phyloP scores from a whole-genome alignment of 192 early-diverging fungal genomes.

The Linnemannia zychae region DNA sequence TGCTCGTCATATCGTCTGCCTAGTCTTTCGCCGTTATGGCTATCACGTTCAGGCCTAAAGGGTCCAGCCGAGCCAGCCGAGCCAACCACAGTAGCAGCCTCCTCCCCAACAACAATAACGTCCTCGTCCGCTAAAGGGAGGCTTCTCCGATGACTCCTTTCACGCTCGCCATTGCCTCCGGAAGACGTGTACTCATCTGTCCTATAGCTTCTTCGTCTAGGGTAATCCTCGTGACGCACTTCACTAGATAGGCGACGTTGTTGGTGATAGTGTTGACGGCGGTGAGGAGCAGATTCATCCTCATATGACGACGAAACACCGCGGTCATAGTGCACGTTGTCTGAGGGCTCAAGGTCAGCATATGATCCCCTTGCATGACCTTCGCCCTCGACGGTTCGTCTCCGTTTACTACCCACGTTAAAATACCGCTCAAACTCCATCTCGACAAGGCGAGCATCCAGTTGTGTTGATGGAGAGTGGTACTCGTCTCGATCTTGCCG shows the following conservation, averaged over 20 bases:
- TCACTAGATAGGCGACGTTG: neutral
- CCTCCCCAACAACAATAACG: neutral
- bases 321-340: neutral
- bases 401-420: slow-evolving; percentile 39
- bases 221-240: neutral
- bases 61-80: slow-evolving; percentile 2
- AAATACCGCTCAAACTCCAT: slow-evolving; percentile 51
- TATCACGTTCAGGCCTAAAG: slow-evolving; percentile 3
- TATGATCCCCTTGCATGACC: neutral
- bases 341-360: neutral
- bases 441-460: slow-evolving; percentile 37
- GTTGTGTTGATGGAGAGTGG: neutral
- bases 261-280: neutral
- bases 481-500: slow-evolving; percentile 6
- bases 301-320: neutral
- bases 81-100: neutral
- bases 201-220: neutral
- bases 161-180: neutral
- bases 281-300: neutral
- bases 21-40: neutral
- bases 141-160: neutral
- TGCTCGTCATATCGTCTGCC: neutral
- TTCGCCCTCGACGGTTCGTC: slow-evolving; percentile 7
- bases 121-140: neutral
- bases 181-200: neutral